Percentiles rank a stretch among this genome's conserved stretches.
Evolutionary conservation across 2,329 filamentous ascomycete genomes (phyloP).

Genomic region (Botrytis byssoidea): DNA sequence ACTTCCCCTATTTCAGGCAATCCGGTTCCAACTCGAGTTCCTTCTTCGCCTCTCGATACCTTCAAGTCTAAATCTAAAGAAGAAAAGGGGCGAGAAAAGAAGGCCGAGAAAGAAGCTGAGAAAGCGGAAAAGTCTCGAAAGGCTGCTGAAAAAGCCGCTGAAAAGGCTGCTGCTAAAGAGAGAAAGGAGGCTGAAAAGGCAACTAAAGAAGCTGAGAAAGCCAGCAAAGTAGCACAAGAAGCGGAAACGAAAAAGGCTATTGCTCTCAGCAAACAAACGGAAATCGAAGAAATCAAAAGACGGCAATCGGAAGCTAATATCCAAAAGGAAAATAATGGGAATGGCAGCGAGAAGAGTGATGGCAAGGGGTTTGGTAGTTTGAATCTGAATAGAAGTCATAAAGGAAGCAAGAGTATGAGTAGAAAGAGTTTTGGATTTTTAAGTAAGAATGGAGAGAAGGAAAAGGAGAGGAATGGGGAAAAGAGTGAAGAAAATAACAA

Average conservation of each 20-base stretch:
- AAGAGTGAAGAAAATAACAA: slow-evolving; percentile 16
- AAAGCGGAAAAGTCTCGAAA: slow-evolving; percentile 47
- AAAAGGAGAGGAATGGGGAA: slow-evolving; percentile 16
- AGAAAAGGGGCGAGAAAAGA: slow-evolving; percentile 66
- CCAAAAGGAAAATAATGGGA: slow-evolving; percentile 21
- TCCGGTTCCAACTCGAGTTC: slow-evolving; percentile 39
- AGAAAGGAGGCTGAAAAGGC: slow-evolving; percentile 18
- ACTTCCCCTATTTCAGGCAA: slow-evolving; percentile 27
- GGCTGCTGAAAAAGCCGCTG: slow-evolving; percentile 42
- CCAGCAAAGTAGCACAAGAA: slow-evolving; percentile 11
- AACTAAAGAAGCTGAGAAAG: slow-evolving; percentile 14
- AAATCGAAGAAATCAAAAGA: background rate
- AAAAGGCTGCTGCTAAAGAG: slow-evolving; percentile 39
- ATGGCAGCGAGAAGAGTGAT: slow-evolving; percentile 28
- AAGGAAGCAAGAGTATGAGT: slow-evolving; percentile 74
- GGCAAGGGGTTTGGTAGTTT: slow-evolving; percentile 41
- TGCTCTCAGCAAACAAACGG: slow-evolving; percentile 16
- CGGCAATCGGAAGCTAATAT: slow-evolving; percentile 9
- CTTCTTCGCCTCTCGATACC: slow-evolving; percentile 36
- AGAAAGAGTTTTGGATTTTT: slow-evolving; percentile 71
- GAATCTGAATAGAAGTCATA: slow-evolving; percentile 54
- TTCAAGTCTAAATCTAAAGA: slow-evolving; percentile 51
- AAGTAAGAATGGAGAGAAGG: slow-evolving; percentile 39
- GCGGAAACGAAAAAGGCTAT: slow-evolving; percentile 14
- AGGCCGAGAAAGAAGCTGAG: slow-evolving; percentile 57